Evolutionary conservation across 257 asterid genomes (phyloP), one percentile per base, ranked within the genome.

Genomic region (Nicotiana benthamiana): DNA sequence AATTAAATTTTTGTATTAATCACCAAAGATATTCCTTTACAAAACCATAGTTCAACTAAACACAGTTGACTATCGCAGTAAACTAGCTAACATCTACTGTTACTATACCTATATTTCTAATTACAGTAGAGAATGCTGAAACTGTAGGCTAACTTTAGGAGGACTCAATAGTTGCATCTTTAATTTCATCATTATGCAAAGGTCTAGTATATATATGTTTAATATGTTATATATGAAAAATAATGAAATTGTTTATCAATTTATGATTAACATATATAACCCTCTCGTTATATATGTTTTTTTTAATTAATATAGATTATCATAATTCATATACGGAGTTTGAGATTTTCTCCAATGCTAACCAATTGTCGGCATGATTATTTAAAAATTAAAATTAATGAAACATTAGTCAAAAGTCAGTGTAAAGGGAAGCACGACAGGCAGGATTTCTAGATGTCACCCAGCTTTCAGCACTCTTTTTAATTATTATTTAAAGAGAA

Each of bases 391-490:
- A n/a, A 72, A 46, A 24, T 72, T 72, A 48, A 22, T 22, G 36
- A 72, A 30, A 43, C 7, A 46, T 7, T 72, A 72, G 60, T 72
- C 78, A 72, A 72, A 72, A 46, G 60, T 12, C n/a, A 13, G 78
- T 24, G 10, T 72, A 72, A 46, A 46, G 40, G 36, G 60, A 72
- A 72, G 78, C 78, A 72, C 60, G 78, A 72, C 78, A 24, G 40
- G 60, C 78, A 72, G 48, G 40, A 15, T 13, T 24, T 22, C 22
- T 43, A 13, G 20, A 43, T 70, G 59, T 70, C 77, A 70, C 78
- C 78, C 78, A 72, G 78, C 78, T 46, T 46, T 30, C 51, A 17
- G 78, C 60, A 72, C 51, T 72, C 78, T 22, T 72, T 46, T 24
- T 72, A 13, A 72, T 72, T 9, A 16, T 56, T 56, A 34, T 40